Base-by-base conservation (phyloP, 345 rosid species). In the Combretum micranthum region DNA sequence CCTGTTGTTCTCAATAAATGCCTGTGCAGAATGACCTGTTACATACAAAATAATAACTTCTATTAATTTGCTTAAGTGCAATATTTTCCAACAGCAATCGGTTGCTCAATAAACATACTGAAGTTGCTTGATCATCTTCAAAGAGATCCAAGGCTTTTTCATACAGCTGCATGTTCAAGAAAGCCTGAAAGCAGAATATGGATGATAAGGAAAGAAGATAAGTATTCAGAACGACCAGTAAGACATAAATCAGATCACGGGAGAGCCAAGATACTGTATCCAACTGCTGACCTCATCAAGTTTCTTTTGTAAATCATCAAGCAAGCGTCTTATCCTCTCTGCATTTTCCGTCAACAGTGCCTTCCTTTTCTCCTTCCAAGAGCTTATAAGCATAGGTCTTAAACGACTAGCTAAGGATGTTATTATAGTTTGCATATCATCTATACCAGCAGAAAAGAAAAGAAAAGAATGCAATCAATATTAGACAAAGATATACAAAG, bases 91-190 rank as follows among this genome's bases (percentile, higher is more conserved):
- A 42, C n/a, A 19, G n/a, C 42, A 20, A 5, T 20, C 18, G 8
- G 37, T 42, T 44, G 44, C 15, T 18, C 46, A 49, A 71, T 66
- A 54, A 69, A 76, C 93, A 84, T 79, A 93, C 99, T 57, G 94
- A 83, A 69, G 81, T 83, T 53, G 96, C 75, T 50, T 73, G 89
- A 65, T 89, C 97, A 72, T 85, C 99, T 59, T 88, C 96, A 59
- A 93, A 93, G 68, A 93, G 75, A 64, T 84, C 94, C 39, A 93
- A 64, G 6, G 99, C 94, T 56, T 85, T 93, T 66, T 85, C 99
- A 61, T 88, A 88, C 57, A 93, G 83, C 75, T 93, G 99, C 83
- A 88, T 70, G 64, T 88, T 86, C 65, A 83, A 72, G 84, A 81
- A 88, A 70, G 89, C 78, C 99, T 93, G 82, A 78, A 71, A 62